Evolutionary conservation across 139 green algal species (phyloP).

Genomic region (Eudorina sp.): DNA sequence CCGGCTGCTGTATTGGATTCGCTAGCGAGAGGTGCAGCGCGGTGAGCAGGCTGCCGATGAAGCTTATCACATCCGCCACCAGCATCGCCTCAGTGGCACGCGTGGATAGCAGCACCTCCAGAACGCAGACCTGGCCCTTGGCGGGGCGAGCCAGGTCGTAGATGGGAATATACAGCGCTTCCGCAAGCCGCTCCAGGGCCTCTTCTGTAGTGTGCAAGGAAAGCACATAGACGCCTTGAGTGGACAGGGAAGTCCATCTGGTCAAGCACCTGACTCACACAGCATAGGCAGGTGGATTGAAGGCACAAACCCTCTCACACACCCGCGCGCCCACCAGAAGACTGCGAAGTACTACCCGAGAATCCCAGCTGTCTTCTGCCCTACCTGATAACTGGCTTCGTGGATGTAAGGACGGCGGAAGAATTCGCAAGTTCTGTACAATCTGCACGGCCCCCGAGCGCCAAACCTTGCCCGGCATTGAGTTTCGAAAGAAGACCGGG

Average conservation of each 20-base stretch:
- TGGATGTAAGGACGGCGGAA: conserved; percentile 62
- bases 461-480: conserved; percentile 65
- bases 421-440: conserved; percentile 66
- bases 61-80: conserved; percentile 62
- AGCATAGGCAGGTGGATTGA: no score
- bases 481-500: conserved; percentile 52
- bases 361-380: no score
- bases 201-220: conserved; percentile 30
- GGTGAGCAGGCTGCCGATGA: conserved; percentile 49
- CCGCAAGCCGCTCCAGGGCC: conserved; percentile 50
- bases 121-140: conserved; percentile 55
- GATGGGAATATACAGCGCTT: conserved; percentile 67
- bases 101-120: conserved; percentile 63
- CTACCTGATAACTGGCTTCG: conserved; percentile 53
- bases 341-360: no score
- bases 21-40: conserved; percentile 60
- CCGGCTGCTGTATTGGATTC: conserved; percentile 60
- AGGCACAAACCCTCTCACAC: no score
- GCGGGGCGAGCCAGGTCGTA: conserved; percentile 50
- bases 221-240: no score
- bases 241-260: no score
- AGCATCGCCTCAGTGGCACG: conserved; percentile 57
- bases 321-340: no score
- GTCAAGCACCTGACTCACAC: no score
- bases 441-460: conserved; percentile 61